Percentiles rank a stretch among this genome's conserved stretches.
phyloP scores from a whole-genome alignment of 2,329 filamentous ascomycete species.

The Arachnopeziza araneosa region DNA sequence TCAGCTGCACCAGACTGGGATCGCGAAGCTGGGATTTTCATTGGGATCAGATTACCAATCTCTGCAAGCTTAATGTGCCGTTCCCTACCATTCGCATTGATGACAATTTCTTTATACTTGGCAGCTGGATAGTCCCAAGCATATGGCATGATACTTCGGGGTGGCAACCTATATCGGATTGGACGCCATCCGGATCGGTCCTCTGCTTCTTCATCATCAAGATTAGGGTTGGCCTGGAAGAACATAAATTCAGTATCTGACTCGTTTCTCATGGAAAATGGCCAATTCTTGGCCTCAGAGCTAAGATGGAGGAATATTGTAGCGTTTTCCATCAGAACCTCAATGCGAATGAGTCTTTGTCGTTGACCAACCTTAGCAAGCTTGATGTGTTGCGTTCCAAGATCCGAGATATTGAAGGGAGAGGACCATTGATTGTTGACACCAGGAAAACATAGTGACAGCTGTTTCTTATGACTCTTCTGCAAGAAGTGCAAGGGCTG shows the following conservation, averaged over 20 bases:
- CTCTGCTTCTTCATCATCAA: constrained; percentile 82
- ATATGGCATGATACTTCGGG: constrained; percentile 97
- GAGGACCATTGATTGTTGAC: constrained; percentile 97
- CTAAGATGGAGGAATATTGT: constrained; percentile 91
- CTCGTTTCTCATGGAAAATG: constrained; percentile 97
- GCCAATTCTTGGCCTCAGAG: constrained; percentile 92
- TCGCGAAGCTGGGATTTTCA: constrained; percentile 67
- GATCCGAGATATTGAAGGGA: constrained; percentile 93
- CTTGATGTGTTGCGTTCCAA: constrained; percentile 90
- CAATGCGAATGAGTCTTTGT: constrained; percentile 80
- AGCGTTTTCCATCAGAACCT: constrained; percentile 86
- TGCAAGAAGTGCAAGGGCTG: constrained; percentile 87
- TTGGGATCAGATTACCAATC: constrained; percentile 91
- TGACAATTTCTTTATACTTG: constrained; percentile 90
- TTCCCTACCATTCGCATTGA: constrained; percentile 73
- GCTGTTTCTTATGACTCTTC: constrained; percentile 75
- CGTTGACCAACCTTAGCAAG: constrained; percentile 84
- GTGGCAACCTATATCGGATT: constrained; percentile 84
- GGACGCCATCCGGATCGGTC: constrained; percentile 87
- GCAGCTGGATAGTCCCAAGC: constrained; percentile 98
- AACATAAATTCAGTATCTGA: constrained; percentile 96
- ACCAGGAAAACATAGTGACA: constrained; percentile 88
- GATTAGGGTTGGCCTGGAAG: constrained; percentile 87
- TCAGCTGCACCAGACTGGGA: constrained; percentile 49
- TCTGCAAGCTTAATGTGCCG: constrained; percentile 92